Evolutionary conservation across 805 yeast genomes (phyloP).

Genomic region (Schizosaccharomyces japonicus): DNA sequence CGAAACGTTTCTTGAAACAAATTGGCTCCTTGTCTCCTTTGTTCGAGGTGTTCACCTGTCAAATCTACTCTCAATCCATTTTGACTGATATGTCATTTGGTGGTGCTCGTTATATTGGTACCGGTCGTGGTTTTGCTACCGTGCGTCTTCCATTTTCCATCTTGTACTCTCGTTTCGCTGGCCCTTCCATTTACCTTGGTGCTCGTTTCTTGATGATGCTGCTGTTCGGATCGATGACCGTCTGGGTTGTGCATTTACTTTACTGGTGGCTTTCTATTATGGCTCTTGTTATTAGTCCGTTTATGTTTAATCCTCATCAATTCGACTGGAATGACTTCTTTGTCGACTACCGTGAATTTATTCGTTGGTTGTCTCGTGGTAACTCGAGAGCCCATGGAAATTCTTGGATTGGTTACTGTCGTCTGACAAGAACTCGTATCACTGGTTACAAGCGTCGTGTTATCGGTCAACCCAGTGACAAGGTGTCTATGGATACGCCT

Average conservation of each 20-base stretch:
- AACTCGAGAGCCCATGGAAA: constrained; percentile 38
- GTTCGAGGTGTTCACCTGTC: constrained; percentile 88
- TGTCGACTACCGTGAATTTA: constrained; percentile 83
- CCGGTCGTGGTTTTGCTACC: constrained; percentile 87
- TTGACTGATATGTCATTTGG: constrained; percentile 61
- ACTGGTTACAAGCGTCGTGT: constrained; percentile 73
- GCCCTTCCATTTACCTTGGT: constrained; percentile 58
- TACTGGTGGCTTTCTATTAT: constrained; percentile 94
- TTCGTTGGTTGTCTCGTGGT: constrained; percentile 69
- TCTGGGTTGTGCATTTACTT: constrained; percentile 83
- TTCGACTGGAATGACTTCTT: constrained; percentile 90
- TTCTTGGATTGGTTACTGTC: constrained; percentile 61
- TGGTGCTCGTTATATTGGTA: constrained; percentile 74
- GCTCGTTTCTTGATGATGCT: constrained; percentile 42
- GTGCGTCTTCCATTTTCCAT: constrained; percentile 48
- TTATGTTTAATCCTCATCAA: constrained; percentile 91
- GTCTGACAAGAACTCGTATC: constrained; percentile 60
- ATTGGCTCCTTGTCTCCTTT: constrained; percentile 64
- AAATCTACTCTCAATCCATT: constrained; percentile 63
- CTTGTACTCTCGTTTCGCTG: constrained; percentile 54
- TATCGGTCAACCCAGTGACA: constrained; percentile 43
- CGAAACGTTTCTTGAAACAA: constrained; percentile 47
- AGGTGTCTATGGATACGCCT: constrained; percentile 37
- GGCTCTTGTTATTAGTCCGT: constrained; percentile 77
- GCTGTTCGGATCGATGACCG: constrained; percentile 50